Evolutionary conservation across 306 rosid genomes (phyloP).

Genomic region (Cajanus cajan): DNA sequence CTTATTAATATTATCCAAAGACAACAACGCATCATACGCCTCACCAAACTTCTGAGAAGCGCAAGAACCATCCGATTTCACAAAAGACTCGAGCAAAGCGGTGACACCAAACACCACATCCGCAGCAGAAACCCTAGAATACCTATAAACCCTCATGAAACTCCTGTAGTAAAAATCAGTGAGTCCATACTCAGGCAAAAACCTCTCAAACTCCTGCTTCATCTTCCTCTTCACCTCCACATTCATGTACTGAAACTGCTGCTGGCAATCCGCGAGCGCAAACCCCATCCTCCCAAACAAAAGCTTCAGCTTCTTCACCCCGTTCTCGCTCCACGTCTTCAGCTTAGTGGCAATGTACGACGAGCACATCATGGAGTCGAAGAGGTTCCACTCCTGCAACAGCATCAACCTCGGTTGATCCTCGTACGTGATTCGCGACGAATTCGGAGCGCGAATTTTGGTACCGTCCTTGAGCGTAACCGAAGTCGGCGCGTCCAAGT

Average conservation of each 20-base stretch:
- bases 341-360: slow-evolving; percentile 81
- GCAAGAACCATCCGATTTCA: slow-evolving; percentile 70
- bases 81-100: slow-evolving; percentile 86
- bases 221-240: slow-evolving; percentile 82
- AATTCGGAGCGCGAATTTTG: slow-evolving; percentile 69
- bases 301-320: slow-evolving; percentile 84
- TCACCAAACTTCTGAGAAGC: slow-evolving; percentile 79
- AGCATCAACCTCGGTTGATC: slow-evolving; percentile 95
- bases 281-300: slow-evolving; percentile 94
- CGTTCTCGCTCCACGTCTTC: slow-evolving; percentile 98
- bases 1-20: slow-evolving; percentile 73
- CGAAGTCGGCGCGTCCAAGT: slow-evolving; percentile 68
- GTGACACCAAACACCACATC: slow-evolving; percentile 98
- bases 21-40: slow-evolving; percentile 84
- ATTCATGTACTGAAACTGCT: slow-evolving; percentile 91
- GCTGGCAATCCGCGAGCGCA: slow-evolving; percentile 89
- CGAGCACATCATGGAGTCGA: slow-evolving; percentile 91
- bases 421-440: slow-evolving; percentile 69
- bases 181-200: slow-evolving; percentile 82
- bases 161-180: slow-evolving; percentile 88
- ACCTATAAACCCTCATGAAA: slow-evolving; percentile 71
- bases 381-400: slow-evolving; percentile 87
- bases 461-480: slow-evolving; percentile 89
- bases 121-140: slow-evolving; percentile 91
- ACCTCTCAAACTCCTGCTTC: slow-evolving; percentile 76